Base-by-base conservation (phyloP, 805 yeast genomes). In the Cyberlindnera veronae region DNA sequence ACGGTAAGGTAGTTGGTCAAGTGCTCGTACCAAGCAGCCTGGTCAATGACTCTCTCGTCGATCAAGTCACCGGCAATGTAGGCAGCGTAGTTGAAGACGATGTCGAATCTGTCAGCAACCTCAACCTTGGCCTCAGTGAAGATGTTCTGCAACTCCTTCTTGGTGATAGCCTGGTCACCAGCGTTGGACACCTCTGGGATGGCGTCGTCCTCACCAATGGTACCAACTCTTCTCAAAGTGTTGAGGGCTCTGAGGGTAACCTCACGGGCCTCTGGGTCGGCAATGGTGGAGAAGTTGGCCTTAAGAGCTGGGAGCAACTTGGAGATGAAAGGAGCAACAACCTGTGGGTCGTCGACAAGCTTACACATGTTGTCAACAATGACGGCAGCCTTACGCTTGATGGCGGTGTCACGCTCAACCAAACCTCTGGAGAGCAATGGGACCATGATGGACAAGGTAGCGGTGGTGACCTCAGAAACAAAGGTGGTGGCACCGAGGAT, bases 341-440 rank as follows among this genome's bases (percentile, higher is more conserved):
- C 95, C 77, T 93, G 98, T 61, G 99, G 99, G 70, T 93, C 99
- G 69, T 93, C 99, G 77, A 93, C 99, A 73, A 93, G 87, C 76
- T 93, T 93, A 86, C 99, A 93, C 99, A 93, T 93, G 95, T 93
- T 93, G 73, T 93, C 99, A 64, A 91, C 85, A 73, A 93, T 93
- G 68, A 93, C 99, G 60, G 99, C 99, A 65, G 98, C 84, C 80
- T 93, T 93, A 81, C 99, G 90, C 86, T 93, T 93, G 80, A 93
- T 93, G 61, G 97, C 78, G 58, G 99, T 93, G 66, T 93, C 99
- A 81, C 99, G 93, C 80, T 93, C 99, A 65, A 95, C 95, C 68
- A 93, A 81, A 91, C 99, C 99, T 85, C 99, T 91, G 60, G 95
- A 81, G 69, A 93, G 81, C 67, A 93, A 80, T 68, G 99, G 99